These are phyloP conservation scores for Trichoderma hamatum DNA, from an alignment of 2,329 filamentous ascomycete species.

Conservation along the genomic window DNA sequence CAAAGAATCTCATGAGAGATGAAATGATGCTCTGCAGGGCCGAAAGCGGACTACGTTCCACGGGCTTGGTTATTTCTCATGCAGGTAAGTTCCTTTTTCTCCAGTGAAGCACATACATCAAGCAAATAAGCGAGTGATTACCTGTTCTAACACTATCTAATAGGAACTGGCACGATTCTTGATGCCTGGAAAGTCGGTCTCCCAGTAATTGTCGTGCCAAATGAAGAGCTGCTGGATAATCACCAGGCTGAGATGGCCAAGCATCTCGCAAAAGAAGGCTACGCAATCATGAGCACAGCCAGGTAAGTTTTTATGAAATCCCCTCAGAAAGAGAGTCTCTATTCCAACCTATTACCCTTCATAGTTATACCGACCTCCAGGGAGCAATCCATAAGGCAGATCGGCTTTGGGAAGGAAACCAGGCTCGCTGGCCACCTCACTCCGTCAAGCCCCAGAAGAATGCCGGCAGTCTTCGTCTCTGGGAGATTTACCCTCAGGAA, in stretches of 20 bases:
- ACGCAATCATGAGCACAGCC: conserved; percentile 71
- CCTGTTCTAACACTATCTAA: neutral
- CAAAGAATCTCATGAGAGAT: conserved; percentile 42
- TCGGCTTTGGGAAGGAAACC: conserved; percentile 43
- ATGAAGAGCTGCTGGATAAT: conserved; percentile 79
- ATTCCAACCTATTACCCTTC: neutral
- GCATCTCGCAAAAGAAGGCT: conserved; percentile 72
- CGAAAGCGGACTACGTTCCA: conserved; percentile 49
- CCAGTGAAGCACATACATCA: neutral
- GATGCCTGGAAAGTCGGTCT: conserved; percentile 75
- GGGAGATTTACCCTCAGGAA: conserved; percentile 41
- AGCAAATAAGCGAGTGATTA: neutral
- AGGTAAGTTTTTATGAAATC: conserved; percentile 52
- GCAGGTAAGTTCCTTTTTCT: conserved; percentile 62
- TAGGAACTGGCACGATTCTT: conserved; percentile 87
- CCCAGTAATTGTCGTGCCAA: conserved; percentile 87
- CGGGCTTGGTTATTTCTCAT: conserved; percentile 84
- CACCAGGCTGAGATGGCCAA: conserved; percentile 88
- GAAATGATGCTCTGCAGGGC: conserved; percentile 60
- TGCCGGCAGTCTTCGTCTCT: conserved; percentile 36
- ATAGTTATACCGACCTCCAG: conserved; percentile 40
- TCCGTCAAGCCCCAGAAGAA: conserved; percentile 29
- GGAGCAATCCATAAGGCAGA: conserved; percentile 44
- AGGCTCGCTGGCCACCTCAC: conserved; percentile 42
- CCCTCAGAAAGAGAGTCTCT: neutral